Evolutionary conservation across 192 early-diverging fungal species (phyloP), one percentile per base, ranked within the genome.

Genomic region (Spinellus fusiger): DNA sequence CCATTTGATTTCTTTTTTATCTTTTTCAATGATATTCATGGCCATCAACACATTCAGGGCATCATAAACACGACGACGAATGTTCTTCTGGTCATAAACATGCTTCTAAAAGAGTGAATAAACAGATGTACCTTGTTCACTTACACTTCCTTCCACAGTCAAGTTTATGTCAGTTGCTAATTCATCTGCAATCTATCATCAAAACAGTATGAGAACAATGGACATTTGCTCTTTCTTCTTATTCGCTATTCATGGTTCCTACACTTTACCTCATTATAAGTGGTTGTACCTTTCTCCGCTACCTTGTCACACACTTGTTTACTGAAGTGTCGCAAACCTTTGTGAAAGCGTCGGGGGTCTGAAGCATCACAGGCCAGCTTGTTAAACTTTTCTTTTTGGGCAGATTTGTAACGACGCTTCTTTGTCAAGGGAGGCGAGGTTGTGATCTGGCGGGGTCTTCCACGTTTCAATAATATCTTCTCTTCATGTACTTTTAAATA

Each of bases 31-130:
- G 27, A 87, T 84, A 18, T 63, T 76, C 61, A 87, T 76, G 4
- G 83, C 80, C 74, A 81, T 82, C 40, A 85, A 59, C 12, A 87
- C 82, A 54, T 87, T 87, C 34, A 87, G 65, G n/a, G 85, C 85
- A 69, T 87, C 85, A 56, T 87, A 87, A 0, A 87, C 85, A 22
- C 85, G 82, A 31, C 85, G 73, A 18, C 85, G 78, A 54, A 87
- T 84, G 52, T 85, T 87, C 68, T 87, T 80, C 46, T 77, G 74
- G 62, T 83, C 81, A 56, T 62, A 76, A 51, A 35, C 35, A 35
- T 47, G 35, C 15, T 57, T 66, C 61, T 67, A 28, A 35, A 53
- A 29, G 33, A 16, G 31, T 31, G 20, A 12, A 61, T 20, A 44
- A 25, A 58, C 22, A 16, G 9, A 1, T 9, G 20, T 49, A n/a